Conservation (phyloP, 2,329 filamentous ascomycete genomes). For the Aureobasidium sp. region DNA sequence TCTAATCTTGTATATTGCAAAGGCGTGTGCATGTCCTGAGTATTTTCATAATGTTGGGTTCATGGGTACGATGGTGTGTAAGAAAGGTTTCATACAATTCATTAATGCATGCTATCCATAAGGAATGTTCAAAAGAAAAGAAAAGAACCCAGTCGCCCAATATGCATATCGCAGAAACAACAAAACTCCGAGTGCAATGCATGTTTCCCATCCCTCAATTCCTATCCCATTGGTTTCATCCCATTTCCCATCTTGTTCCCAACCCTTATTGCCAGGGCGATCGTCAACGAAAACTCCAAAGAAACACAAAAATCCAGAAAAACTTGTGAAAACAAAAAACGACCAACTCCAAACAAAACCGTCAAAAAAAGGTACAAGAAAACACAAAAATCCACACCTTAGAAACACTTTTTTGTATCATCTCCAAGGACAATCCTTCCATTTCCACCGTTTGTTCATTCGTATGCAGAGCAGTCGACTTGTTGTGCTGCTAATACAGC, state of each 20-base stretch:
- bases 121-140: neutral
- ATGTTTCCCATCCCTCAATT: neutral
- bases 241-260: conserved; percentile 4
- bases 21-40: too few relatives aligned
- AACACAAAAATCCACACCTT: conserved; percentile 7
- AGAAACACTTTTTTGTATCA: conserved; percentile 13
- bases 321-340: neutral
- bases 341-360: neutral
- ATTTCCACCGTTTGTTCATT: conserved; percentile 13
- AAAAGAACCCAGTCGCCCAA: neutral
- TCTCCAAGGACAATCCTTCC: neutral
- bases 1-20: too few relatives aligned
- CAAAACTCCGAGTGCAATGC: conserved; percentile 6
- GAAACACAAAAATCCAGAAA: conserved; percentile 9
- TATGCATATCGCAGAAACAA: conserved; percentile 8
- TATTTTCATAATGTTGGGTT: too few relatives aligned
- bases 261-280: neutral
- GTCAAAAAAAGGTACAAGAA: neutral
- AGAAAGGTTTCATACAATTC: conserved; percentile 10
- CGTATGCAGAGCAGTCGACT: conserved; percentile 10
- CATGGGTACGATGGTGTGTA: neutral
- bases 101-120: conserved; percentile 14
- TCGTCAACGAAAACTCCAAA: neutral
- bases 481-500: neutral
- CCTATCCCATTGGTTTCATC: neutral